Percentiles rank a stretch among this genome's conserved stretches.
These are phyloP conservation scores for Onygenales sp. DNA, from an alignment of 2,329 filamentous ascomycete species.

Conservation along the genomic window DNA sequence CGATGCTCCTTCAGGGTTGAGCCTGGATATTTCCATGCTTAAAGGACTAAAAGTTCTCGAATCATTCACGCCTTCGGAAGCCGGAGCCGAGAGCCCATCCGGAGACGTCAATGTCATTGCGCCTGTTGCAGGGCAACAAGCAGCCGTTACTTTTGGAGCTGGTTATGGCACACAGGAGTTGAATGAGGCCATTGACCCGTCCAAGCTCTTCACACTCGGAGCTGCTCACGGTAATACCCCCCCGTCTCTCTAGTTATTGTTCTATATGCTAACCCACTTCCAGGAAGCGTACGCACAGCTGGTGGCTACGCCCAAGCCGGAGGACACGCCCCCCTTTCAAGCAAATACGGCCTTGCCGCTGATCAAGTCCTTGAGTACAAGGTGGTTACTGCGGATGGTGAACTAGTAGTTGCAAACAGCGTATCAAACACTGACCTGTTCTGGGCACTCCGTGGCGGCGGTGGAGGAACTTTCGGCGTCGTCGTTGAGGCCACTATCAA, in stretches of 20 bases:
- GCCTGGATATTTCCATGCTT: slow-evolving; percentile 1
- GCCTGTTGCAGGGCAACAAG: slow-evolving; percentile 1
- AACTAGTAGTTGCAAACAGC: slow-evolving; percentile 39
- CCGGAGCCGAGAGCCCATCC: slow-evolving; percentile 2
- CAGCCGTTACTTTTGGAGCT: slow-evolving; percentile 4
- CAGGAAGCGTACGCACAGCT: slow-evolving; percentile 40
- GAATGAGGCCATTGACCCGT: slow-evolving; percentile 1
- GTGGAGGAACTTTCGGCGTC: slow-evolving; percentile 50
- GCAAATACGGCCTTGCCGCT: slow-evolving; percentile 47
- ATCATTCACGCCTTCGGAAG: neutral
- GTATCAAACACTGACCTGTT: slow-evolving; percentile 47
- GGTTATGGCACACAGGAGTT: neutral
- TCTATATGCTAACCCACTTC: neutral
- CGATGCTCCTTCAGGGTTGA: slow-evolving; percentile 1
- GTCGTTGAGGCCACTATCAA: slow-evolving; percentile 48
- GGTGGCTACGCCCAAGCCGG: slow-evolving; percentile 55
- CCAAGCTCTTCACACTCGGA: slow-evolving; percentile 1
- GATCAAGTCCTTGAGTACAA: slow-evolving; percentile 50
- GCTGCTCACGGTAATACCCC: slow-evolving; percentile 1
- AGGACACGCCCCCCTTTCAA: slow-evolving; percentile 47
- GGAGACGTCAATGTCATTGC: neutral
- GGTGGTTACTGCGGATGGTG: slow-evolving; percentile 45
- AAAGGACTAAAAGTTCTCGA: slow-evolving; percentile 1
- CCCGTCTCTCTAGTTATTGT: neutral
- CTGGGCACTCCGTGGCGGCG: slow-evolving; percentile 54